Evolutionary conservation across 2,329 filamentous ascomycete genomes (phyloP).

Genomic region (Alternaria atra): DNA sequence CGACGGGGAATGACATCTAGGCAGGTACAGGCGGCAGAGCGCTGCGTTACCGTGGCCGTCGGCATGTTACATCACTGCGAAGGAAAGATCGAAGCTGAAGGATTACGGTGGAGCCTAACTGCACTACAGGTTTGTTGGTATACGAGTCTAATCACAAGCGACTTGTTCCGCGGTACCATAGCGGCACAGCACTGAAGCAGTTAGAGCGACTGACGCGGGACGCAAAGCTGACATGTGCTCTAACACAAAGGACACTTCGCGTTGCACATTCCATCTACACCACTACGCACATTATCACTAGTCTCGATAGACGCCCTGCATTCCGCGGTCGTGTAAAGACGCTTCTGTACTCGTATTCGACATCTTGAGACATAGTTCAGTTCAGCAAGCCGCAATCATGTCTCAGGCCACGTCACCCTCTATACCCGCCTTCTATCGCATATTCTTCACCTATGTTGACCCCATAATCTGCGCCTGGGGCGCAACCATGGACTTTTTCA

Average conservation of each 20-base stretch:
- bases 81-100: conserved; percentile 1
- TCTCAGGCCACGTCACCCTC: conserved; percentile 1
- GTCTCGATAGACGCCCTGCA: background rate
- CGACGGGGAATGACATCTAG: background rate
- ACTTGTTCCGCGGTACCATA: background rate
- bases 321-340: background rate
- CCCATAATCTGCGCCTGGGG: conserved; percentile 38
- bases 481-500: conserved; percentile 41
- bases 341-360: background rate
- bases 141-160: background rate
- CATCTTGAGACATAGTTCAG: background rate
- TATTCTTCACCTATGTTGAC: conserved; percentile 42
- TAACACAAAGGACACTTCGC: background rate
- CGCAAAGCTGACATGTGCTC: background rate
- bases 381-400: background rate
- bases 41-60: background rate
- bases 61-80: background rate
- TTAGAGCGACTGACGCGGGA: background rate
- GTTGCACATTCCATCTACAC: background rate
- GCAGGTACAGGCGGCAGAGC: background rate
- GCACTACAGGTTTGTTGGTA: background rate
- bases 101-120: background rate
- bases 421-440: conserved; percentile 30
- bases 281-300: background rate
- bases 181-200: conserved; percentile 1